phyloP scores from a whole-genome alignment of 176 grass and related monocot genomes.

The Alopecurus myosuroides region DNA sequence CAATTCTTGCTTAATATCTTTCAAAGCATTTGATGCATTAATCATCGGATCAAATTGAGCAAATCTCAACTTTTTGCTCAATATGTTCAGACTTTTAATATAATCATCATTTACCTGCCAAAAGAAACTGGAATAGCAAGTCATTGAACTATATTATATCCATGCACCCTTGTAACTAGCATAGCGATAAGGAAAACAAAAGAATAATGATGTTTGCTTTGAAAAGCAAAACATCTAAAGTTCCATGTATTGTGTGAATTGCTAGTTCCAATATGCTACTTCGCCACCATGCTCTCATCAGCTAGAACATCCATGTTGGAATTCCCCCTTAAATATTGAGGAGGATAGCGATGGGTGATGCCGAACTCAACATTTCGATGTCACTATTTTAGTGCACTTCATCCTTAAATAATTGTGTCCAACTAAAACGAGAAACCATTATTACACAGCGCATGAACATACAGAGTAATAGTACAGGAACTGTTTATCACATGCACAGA shows the following conservation, averaged over 20 bases:
- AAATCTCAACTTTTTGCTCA: constrained; percentile 86
- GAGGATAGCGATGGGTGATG: not conserved
- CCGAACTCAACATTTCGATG: not conserved
- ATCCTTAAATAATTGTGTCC: not conserved
- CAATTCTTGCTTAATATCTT: constrained; percentile 71
- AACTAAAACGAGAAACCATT: not conserved
- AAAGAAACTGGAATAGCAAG: constrained; percentile 44
- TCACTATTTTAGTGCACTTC: not conserved
- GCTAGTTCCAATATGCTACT: not conserved
- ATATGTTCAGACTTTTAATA: constrained; percentile 52
- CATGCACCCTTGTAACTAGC: not conserved
- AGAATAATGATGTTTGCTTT: not conserved
- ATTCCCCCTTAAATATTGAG: not conserved
- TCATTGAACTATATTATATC: constrained; percentile 36
- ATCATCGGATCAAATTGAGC: constrained; percentile 57
- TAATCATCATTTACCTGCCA: constrained; percentile 73
- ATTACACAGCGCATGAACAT: not conserved
- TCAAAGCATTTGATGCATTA: constrained; percentile 72
- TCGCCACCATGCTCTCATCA: not conserved
- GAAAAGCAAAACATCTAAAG: not conserved
- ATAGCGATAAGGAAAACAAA: not conserved
- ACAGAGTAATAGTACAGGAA: not conserved
- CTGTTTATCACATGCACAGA: not conserved
- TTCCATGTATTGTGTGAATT: not conserved
- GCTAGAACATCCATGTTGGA: not conserved